Base-by-base conservation (phyloP, 1,284 basidiomycete species). In the Ganoderma sp. region DNA sequence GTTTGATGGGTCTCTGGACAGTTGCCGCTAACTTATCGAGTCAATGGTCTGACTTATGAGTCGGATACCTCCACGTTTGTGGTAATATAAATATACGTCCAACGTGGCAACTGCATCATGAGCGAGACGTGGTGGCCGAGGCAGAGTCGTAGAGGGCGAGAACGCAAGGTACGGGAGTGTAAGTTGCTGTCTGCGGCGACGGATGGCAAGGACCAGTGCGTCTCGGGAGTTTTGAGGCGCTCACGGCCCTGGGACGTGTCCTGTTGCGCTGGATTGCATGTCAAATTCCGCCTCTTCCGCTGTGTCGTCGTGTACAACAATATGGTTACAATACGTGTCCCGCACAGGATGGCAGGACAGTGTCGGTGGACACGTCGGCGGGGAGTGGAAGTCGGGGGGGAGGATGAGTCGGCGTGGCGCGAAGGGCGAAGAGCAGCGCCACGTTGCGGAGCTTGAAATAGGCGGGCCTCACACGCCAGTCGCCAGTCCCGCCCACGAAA, bases 391-490 rank as follows among this genome's bases (percentile, higher is more conserved):
- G 14, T 19, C 5, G 37, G 57, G 43, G 15, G 45, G 54, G 50
- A 50, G 41, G 58, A 42, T 42, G 58, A 17, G 62, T 25, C 42
- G 50, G 59, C 61, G 60, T 41, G 64, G 54, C 32, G 64, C 28
- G 67, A 62, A 61, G 28, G 63, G 57, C 57, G 61, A 42, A 22
- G 63, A 45, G 69, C 71, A 74, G 71, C 67, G 75, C 75, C 72
- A 74, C 73, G 71, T 72, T 73, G 70, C 73, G 71, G 72, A 75
- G 74, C 69, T 74, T 74, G 71, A 76, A 75, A 75, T 71, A 70
- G 54, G 69, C 37, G 62, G 66, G 64, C 68, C 48, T 74, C 71
- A 69, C 73, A 74, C 75, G 73, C 71, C 72, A 67, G 69, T 3
- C 22, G 19, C n/a, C 8, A 22, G 62, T 69, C 71, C 69, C 69